Conservation (phyloP, 305 asterid species). For the Euphrasia arctica region DNA sequence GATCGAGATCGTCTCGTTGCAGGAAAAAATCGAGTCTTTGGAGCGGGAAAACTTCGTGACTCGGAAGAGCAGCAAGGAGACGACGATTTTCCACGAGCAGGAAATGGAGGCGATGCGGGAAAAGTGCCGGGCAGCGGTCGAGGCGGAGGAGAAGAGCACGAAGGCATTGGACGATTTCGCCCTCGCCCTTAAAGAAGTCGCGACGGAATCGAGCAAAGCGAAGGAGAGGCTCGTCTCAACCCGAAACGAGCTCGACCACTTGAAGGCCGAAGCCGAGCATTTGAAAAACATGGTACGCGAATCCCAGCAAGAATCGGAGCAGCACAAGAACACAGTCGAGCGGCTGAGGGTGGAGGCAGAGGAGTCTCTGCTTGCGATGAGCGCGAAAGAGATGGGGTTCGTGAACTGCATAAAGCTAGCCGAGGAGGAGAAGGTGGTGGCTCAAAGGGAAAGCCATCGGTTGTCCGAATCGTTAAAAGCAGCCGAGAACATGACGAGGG, state of each 20-base stretch:
- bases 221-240: conserved; percentile 47
- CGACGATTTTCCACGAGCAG: no score
- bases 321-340: conserved; percentile 47
- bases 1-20: conserved; percentile 39
- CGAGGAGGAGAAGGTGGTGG: conserved; percentile 59
- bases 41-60: conserved; percentile 24
- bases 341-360: conserved; percentile 70
- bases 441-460: conserved; percentile 41
- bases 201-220: conserved; percentile 57
- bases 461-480: conserved; percentile 44
- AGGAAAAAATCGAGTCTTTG: conserved; percentile 32
- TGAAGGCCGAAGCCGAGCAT: conserved; percentile 39
- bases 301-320: conserved; percentile 50
- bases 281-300: conserved; percentile 38
- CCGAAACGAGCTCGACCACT: conserved; percentile 41
- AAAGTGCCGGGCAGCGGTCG: conserved; percentile 52
- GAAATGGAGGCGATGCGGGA: conserved; percentile 32
- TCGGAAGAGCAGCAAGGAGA: conserved; percentile 12
- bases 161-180: conserved; percentile 92
- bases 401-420: conserved; percentile 72
- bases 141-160: conserved; percentile 70
- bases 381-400: conserved; percentile 76
- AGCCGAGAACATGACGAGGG: conserved; percentile 46
- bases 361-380: conserved; percentile 81
- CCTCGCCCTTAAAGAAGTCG: conserved; percentile 70